Evolutionary conservation across 306 rosid genomes (phyloP), one percentile per base, ranked within the genome.

Genomic region (Quercus gilva): DNA sequence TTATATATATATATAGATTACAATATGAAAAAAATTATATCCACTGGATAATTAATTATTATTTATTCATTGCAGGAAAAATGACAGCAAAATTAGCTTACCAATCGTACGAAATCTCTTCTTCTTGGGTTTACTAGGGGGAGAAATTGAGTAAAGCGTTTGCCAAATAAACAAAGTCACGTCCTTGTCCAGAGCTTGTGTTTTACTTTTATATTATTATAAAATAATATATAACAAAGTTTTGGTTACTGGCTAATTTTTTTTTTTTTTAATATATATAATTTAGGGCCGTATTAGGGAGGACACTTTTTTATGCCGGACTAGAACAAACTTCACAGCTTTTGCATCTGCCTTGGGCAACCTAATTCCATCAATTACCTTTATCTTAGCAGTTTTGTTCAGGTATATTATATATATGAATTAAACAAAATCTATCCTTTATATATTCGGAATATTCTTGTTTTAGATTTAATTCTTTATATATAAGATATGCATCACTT

Each of bases 51-150:
- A 49, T 49, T 20, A 57, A 31, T 49, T 6, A 18, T 6, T 77
- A 55, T 21, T 10, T 19, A 45, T 21, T 69, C 28, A 0, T 58
- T 8, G 74, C 74, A 83, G 80, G 71, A 75, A 75, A 56, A 79
- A 55, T 11, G 21, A 75, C 61, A 60, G 69, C 60, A 83, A 71
- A 75, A 69, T 83, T 58, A 74, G 59, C 56, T 1, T 75, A 20
- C 15, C 25, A 6, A n/a, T 83, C n/a, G 4, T 79, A 56, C 59
- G 75, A 58, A 65, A 74, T 53, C 10, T 83, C 73, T 69, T 79
- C 55, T 75, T 79, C 55, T 35, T 83, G 76, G 80, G 80, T 19
- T 21, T 69, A 14, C 29, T 70, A 8, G 78, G 80, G 74, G 75
- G 55, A 35, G 43, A 6, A 35, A 37, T 37, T 37, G 45, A 52